Base-by-base conservation (phyloP, 345 rosid species). In the Schrenkiella parvula region DNA sequence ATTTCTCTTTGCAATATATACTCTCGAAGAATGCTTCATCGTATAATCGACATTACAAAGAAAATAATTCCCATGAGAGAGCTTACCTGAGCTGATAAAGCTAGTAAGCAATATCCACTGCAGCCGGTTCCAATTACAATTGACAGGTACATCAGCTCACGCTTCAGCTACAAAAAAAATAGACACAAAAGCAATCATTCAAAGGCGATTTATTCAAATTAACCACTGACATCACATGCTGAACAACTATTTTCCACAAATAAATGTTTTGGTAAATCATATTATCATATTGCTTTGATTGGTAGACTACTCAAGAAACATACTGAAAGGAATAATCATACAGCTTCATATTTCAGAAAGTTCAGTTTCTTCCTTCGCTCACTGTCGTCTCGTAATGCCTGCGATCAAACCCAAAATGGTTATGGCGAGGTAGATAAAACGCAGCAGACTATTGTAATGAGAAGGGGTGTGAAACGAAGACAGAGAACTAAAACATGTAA, bases 291-390 rank as follows among this genome's bases (percentile, higher is more conserved):
- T 57, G 39, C 64, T 68, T 35, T 62, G 64, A 59, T 57, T 32
- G 47, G 38, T 54, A 23, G 44, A 73, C 76, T 77, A 77, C 67
- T 58, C 64, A 68, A 72, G 71, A 78, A 77, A 76, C 64, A 80
- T 53, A 54, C 52, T 42, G 70, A 80, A 74, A 77, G 80, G 68
- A 71, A 68, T 38, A 68, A 61, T 74, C 95, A 70, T 89, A 93
- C 98, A 69, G 97, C 97, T 85, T 88, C 98, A 74, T 93, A 91
- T 77, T 87, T 25, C 71, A 93, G 95, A 74, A 91, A 72, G 83
- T 85, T 93, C 19, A 93, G 84, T 80, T 84, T 91, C 86, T 80
- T 93, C 81, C 95, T 89, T 78, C 86, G 84, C 71, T 89, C 91
- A 13, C 95, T 75, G 74, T 89, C 96, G 80, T 93, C 88, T 26